Evolutionary conservation across 179 eudicot species (phyloP).

Genomic region (Pouteria campechiana): DNA sequence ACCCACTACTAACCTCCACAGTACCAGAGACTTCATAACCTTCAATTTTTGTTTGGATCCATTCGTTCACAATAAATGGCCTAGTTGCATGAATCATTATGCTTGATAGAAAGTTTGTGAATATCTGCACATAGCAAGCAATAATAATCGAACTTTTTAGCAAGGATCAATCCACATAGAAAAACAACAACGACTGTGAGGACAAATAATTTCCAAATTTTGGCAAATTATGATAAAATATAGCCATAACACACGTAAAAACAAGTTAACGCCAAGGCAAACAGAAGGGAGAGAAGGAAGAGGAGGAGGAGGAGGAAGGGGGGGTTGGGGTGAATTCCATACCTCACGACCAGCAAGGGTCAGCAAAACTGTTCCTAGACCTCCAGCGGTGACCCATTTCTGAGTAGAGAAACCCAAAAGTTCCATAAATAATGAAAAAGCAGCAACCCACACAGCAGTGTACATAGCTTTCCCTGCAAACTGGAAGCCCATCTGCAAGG

Average conservation of each 20-base stretch:
- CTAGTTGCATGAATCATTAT: constrained; percentile 43
- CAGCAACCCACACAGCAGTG: constrained; percentile 50
- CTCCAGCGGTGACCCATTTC: constrained; percentile 55
- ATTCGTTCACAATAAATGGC: constrained; percentile 36
- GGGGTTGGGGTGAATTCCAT: no score
- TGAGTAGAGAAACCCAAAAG: constrained; percentile 49
- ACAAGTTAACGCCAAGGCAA: no score
- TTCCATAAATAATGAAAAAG: constrained; percentile 49
- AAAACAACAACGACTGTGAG: no score
- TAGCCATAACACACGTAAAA: no score
- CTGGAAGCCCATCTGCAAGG: constrained; percentile 39
- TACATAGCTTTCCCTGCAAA: constrained; percentile 48
- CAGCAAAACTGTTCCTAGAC: constrained; percentile 54
- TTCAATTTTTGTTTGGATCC: constrained; percentile 40
- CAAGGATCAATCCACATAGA: neutral
- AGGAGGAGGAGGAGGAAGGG: neutral
- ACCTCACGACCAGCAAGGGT: constrained; percentile 69
- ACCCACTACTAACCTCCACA: constrained; percentile 37
- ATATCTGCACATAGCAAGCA: constrained; percentile 22
- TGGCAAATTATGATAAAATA: no score
- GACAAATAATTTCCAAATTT: no score
- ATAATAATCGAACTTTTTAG: neutral
- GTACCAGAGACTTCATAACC: constrained; percentile 55
- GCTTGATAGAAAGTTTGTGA: constrained; percentile 49
- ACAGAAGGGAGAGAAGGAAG: no score